A percentile compares a stretch with the other conserved stretches of the same genome.
phyloP scores from a whole-genome alignment of 495 filamentous ascomycete species.

The Penicillium daleae region DNA sequence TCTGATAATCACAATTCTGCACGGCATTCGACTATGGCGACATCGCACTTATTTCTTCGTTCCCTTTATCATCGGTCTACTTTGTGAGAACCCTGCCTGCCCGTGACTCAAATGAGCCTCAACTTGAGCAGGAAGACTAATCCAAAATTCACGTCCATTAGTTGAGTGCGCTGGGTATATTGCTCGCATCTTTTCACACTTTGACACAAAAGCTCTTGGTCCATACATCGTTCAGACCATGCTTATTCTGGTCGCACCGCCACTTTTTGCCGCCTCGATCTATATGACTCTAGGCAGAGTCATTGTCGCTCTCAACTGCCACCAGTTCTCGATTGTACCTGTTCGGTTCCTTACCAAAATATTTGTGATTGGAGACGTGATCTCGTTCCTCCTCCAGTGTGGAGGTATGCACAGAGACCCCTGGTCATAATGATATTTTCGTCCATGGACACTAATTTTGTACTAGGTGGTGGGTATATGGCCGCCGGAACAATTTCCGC shows the following conservation, averaged over 20 bases:
- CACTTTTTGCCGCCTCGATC: slow-evolving; percentile 55
- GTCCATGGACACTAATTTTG: not conserved
- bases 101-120: not conserved
- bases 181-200: slow-evolving; percentile 29
- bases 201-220: slow-evolving; percentile 25
- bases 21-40: slow-evolving; percentile 34
- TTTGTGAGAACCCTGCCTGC: slow-evolving; percentile 20
- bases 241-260: slow-evolving; percentile 39
- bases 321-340: slow-evolving; percentile 25
- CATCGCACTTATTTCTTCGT: slow-evolving; percentile 25
- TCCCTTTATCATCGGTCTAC: slow-evolving; percentile 31
- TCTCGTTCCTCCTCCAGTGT: slow-evolving; percentile 29
- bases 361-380: slow-evolving; percentile 36
- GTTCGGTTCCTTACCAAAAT: slow-evolving; percentile 29
- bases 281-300: slow-evolving; percentile 61
- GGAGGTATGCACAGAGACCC: slow-evolving; percentile 19
- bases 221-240: slow-evolving; percentile 40
- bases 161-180: slow-evolving; percentile 32
- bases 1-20: slow-evolving; percentile 43
- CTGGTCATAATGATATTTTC: not conserved
- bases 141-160: not conserved
- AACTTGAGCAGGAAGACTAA: not conserved
- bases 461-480: slow-evolving; percentile 32
- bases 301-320: slow-evolving; percentile 45
- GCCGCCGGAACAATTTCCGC: slow-evolving; percentile 23